Percentiles rank a stretch among this genome's conserved stretches.
These are phyloP conservation scores for Rhodotorula graminis DNA, from an alignment of 768 basidiomycete genomes.

Conservation along the genomic window DNA sequence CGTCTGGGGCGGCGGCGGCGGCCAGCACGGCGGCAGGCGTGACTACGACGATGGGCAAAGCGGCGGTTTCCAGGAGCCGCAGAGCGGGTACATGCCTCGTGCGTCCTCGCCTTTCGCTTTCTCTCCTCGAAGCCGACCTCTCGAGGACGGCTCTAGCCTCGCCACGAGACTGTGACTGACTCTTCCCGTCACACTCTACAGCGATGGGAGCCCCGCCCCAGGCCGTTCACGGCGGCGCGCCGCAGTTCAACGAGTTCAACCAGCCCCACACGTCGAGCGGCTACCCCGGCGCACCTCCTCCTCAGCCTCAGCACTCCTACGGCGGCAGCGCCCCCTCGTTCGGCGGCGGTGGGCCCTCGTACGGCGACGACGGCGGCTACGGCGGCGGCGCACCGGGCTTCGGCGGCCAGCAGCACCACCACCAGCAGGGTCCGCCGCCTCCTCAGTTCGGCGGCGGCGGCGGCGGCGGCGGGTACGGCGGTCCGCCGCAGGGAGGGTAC, in stretches of 20 bases:
- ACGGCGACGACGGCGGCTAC: background rate
- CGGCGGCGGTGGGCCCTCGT: background rate
- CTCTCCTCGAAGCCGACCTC: no score
- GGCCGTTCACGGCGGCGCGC: constrained; percentile 21
- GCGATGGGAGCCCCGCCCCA: constrained; percentile 21
- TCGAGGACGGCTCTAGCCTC: background rate
- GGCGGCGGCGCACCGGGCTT: background rate
- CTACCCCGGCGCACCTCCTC: background rate
- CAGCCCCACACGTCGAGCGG: background rate
- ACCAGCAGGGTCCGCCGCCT: background rate
- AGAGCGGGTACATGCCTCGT: constrained; percentile 19
- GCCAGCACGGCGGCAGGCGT: background rate
- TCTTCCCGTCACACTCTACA: background rate
- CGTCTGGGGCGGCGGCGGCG: no score
- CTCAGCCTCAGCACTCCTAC: background rate
- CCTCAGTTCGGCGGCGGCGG: background rate
- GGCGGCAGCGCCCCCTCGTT: background rate
- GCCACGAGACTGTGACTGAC: no score
- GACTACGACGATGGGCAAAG: constrained; percentile 7
- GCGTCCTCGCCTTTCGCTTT: background rate
- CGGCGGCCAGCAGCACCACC: background rate
- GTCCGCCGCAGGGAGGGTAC: background rate
- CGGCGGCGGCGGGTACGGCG: background rate
- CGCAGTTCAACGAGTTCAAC: constrained; percentile 8
- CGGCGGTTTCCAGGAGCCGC: background rate